A percentile compares a stretch with the other conserved stretches of the same genome.
Evolutionary conservation across 768 basidiomycete species (phyloP).

Genomic region (Kwoniella sp.): DNA sequence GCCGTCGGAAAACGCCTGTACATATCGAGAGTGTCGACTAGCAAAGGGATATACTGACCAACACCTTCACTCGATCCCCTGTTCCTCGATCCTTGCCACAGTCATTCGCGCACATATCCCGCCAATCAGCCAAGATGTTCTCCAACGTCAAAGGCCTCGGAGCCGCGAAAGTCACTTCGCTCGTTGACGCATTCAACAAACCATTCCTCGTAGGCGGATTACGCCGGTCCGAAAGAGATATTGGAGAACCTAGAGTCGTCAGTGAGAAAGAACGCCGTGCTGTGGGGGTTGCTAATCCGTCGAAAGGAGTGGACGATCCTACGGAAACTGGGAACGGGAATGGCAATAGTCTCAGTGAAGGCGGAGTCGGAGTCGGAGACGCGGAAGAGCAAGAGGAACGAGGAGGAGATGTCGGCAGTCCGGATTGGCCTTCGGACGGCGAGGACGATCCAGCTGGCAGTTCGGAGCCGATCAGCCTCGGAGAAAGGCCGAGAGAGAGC

Average conservation of each 20-base stretch:
- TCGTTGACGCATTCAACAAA: slow-evolving; percentile 87
- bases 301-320: slow-evolving; percentile 6
- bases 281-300: slow-evolving; percentile 6
- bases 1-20: no score
- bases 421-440: slow-evolving; percentile 37
- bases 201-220: slow-evolving; percentile 63
- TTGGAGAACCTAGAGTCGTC: not conserved
- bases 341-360: no score
- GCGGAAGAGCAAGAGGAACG: slow-evolving; percentile 1
- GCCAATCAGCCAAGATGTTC: slow-evolving; percentile 71
- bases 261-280: slow-evolving; percentile 12
- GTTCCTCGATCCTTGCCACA: slow-evolving; percentile 50
- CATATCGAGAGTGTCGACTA: no score
- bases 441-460: slow-evolving; percentile 23
- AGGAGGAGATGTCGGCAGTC: slow-evolving; percentile 24
- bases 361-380: slow-evolving; percentile 11
- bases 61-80: not conserved
- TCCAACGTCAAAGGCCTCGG: slow-evolving; percentile 89
- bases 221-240: slow-evolving; percentile 8
- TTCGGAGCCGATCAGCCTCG: not conserved
- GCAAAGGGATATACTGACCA: not conserved
- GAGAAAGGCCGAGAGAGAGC: slow-evolving; percentile 16
- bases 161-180: slow-evolving; percentile 85
- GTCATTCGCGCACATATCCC: slow-evolving; percentile 84
- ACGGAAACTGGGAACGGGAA: not conserved